Base-by-base conservation (phyloP, 1,139 yeast species). In the Pneumocystis murina region DNA sequence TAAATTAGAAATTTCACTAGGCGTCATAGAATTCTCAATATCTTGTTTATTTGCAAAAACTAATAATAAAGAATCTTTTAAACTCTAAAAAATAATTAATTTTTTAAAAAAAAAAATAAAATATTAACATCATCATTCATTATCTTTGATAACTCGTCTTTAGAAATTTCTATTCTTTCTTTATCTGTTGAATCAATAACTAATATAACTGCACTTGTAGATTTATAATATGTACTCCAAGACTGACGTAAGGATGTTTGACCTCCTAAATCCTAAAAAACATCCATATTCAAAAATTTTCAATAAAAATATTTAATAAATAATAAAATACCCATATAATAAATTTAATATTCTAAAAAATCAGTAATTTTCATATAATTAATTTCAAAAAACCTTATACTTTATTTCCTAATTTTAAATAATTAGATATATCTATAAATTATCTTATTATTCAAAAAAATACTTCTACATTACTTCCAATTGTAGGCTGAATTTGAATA, bases 401-500 rank as follows among this genome's bases (percentile, higher is more conserved):
- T 5, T 10, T 24, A 48, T 48, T 4, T 48, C 55, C 55, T 48
- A 2, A 3, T 24, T 10, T 10, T 24, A 40, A 2, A 48, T 24
- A 12, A 8, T 20, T 24, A 24, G 28, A 48, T 2, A 48, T 5
- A 10, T 7, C 35, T 5, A 7, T 33, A 33, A 7, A 28, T 7
- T 1, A 1, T 33, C 35, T 33, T 7, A 33, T 33, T 7, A 10
- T 24, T 74, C 92, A 92, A 64, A 84, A 85, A 67, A 92, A 78
- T 0, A 98, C 92, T 72, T 92, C 98, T 59, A 92, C 98, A 72
- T 92, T 92, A 80, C 92, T 92, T 6, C 98, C 98, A 69, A 92
- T 90, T 10, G 98, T 74, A 66, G 40, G 61, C 33, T 48, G 55
- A 24, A 48, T 48, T 12, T 48, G 55, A 12, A 48, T 48, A 24